Percentiles rank a stretch among this genome's conserved stretches.
These are phyloP conservation scores for Heliamphora exappendiculata DNA, from an alignment of 148 eudicot genomes.

Conservation along the genomic window DNA sequence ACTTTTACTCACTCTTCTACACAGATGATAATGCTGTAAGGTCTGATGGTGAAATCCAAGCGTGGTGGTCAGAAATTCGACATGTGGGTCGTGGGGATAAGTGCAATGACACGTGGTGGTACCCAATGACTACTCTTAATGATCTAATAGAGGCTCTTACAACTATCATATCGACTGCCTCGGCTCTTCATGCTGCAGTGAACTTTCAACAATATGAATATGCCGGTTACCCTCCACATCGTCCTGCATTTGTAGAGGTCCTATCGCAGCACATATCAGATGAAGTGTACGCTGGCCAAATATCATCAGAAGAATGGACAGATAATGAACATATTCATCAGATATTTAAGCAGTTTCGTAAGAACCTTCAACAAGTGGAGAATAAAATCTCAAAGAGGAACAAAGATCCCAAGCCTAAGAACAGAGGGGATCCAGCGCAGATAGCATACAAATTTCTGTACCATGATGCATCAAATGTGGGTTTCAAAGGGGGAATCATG, in stretches of 20 bases:
- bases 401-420: constrained; percentile 2
- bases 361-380: constrained; percentile 1
- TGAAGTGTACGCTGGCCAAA: constrained; percentile 5
- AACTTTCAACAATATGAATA: constrained; percentile 29
- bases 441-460: constrained; percentile 10
- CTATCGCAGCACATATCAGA: constrained; percentile 11
- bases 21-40: constrained; percentile 9
- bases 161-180: constrained; percentile 22
- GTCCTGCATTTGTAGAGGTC: constrained; percentile 18
- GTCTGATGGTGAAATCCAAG: constrained; percentile 23
- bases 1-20: constrained; percentile 17
- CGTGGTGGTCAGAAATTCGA: constrained; percentile 25
- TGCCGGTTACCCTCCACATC: constrained; percentile 22
- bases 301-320: not conserved
- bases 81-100: constrained; percentile 22
- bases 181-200: constrained; percentile 30
- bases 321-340: constrained; percentile 1
- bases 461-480: constrained; percentile 13
- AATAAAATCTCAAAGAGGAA: constrained; percentile 5
- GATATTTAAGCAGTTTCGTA: not conserved
- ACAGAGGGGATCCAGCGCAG: not conserved
- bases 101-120: constrained; percentile 24
- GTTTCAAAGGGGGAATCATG: constrained; percentile 3
- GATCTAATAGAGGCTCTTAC: constrained; percentile 22
- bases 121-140: constrained; percentile 6